Evolutionary conservation across 306 rosid species (phyloP).

Genomic region (Coriaria nepalensis): DNA sequence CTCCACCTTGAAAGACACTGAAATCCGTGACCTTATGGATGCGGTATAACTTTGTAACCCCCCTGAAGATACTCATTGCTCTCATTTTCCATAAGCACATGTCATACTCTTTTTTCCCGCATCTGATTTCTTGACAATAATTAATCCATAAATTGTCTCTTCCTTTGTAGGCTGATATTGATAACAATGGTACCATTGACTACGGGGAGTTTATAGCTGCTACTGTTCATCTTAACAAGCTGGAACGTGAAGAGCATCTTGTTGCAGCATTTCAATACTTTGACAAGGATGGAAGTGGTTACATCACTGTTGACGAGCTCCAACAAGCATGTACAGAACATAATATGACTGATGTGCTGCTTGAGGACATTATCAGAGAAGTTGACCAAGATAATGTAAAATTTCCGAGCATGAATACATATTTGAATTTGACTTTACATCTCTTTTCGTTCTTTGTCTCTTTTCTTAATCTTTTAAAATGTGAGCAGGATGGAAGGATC

Average conservation of each 20-base stretch:
- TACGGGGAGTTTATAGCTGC: slow-evolving; percentile 96
- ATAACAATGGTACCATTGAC: slow-evolving; percentile 91
- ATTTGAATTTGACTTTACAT: too few species aligned
- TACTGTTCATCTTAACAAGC: slow-evolving; percentile 91
- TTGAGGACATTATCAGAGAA: slow-evolving; percentile 82
- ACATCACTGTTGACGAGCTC: slow-evolving; percentile 91
- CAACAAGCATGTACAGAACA: slow-evolving; percentile 93
- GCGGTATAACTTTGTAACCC: slow-evolving; percentile 31
- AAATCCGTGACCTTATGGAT: slow-evolving; percentile 93
- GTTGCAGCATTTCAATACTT: slow-evolving; percentile 85
- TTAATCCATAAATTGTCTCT: slow-evolving; percentile 7
- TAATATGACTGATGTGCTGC: slow-evolving; percentile 67
- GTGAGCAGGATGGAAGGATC: slow-evolving; percentile 72
- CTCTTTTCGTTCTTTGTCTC: too few species aligned
- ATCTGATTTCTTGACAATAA: too few species aligned
- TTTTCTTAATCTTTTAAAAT: slow-evolving; percentile 14
- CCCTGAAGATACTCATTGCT: too few species aligned
- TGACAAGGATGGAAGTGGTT: slow-evolving; percentile 90
- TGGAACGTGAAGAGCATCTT: slow-evolving; percentile 93
- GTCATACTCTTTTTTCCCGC: too few species aligned
- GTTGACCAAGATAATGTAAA: slow-evolving; percentile 94
- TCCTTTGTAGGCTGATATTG: slow-evolving; percentile 82
- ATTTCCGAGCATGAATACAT: too few species aligned
- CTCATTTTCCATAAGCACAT: too few species aligned
- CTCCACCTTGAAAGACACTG: slow-evolving; percentile 80